Conservation (phyloP, 1,139 yeast species). For the Pichia sp. region DNA sequence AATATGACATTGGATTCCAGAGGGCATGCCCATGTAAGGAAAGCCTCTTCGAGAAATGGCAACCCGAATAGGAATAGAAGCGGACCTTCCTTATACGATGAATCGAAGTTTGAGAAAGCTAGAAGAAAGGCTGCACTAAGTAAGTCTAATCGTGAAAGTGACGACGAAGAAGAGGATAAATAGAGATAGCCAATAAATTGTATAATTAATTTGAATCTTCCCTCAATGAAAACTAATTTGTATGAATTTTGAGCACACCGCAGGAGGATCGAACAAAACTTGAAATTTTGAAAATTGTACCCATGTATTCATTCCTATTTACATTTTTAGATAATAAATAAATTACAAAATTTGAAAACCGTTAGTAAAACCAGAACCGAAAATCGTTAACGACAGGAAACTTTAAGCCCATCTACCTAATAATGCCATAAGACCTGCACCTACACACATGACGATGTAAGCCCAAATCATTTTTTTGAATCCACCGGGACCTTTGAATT, state of each 20-base stretch:
- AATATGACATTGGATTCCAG: constrained; percentile 1
- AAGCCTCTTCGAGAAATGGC: not conserved
- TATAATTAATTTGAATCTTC: not conserved
- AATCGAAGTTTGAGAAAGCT: constrained; percentile 49
- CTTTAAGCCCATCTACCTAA: constrained; percentile 73
- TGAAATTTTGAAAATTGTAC: not conserved
- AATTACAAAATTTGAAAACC: not conserved
- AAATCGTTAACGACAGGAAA: no score
- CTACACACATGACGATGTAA: constrained; percentile 48
- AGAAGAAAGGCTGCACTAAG: constrained; percentile 85
- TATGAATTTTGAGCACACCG: not conserved
- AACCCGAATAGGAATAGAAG: not conserved
- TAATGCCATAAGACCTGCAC: constrained; percentile 81
- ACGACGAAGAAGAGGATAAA: constrained; percentile 52
- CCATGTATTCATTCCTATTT: not conserved
- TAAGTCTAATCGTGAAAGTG: constrained; percentile 40
- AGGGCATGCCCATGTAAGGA: not conserved
- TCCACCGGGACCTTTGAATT: constrained; percentile 50
- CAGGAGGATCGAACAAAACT: not conserved
- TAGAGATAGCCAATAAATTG: not conserved
- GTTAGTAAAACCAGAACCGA: not conserved
- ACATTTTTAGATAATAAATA: not conserved
- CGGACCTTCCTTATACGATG: constrained; percentile 2
- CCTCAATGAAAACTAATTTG: not conserved
- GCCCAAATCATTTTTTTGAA: constrained; percentile 40